Percentiles rank a stretch among this genome's conserved stretches.
phyloP scores from a whole-genome alignment of 2,329 filamentous ascomycete genomes.

The Atkinsonella hypoxylon region DNA sequence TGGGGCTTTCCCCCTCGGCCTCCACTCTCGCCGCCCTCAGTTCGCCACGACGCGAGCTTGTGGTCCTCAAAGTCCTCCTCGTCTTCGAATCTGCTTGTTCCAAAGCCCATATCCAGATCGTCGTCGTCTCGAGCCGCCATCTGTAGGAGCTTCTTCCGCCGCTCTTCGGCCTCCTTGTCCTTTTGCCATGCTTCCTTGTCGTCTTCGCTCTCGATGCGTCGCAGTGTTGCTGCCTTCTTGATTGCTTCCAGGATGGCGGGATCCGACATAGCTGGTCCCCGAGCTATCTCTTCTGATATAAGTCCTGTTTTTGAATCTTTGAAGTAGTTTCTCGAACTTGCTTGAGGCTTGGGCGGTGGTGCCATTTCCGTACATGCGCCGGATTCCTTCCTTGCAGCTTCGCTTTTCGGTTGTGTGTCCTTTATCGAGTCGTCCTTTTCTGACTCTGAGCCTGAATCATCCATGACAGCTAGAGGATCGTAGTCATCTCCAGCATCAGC shows the following conservation, averaged over 20 bases:
- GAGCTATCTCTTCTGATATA: slow-evolving; percentile 38
- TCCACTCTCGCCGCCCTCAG: slow-evolving; percentile 34
- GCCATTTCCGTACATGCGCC: slow-evolving; percentile 25
- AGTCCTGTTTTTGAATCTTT: slow-evolving; percentile 43
- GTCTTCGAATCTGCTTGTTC: slow-evolving; percentile 75
- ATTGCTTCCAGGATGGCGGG: slow-evolving; percentile 73
- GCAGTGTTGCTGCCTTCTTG: slow-evolving; percentile 65
- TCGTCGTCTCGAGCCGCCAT: slow-evolving; percentile 69
- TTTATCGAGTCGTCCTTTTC: slow-evolving; percentile 27
- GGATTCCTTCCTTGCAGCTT: slow-evolving; percentile 7
- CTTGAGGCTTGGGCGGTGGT: slow-evolving; percentile 31
- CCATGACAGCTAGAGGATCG: slow-evolving; percentile 51
- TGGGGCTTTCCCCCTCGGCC: slow-evolving; percentile 33
- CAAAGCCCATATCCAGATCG: slow-evolving; percentile 92
- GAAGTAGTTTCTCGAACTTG: slow-evolving; percentile 48
- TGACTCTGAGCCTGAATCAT: slow-evolving; percentile 30
- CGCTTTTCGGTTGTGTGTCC: background rate
- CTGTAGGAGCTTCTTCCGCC: slow-evolving; percentile 62
- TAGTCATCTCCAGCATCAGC: slow-evolving; percentile 55
- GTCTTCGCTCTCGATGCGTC: slow-evolving; percentile 30
- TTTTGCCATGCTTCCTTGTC: slow-evolving; percentile 25
- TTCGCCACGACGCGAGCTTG: slow-evolving; percentile 56
- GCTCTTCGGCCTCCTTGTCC: slow-evolving; percentile 48
- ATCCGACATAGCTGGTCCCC: slow-evolving; percentile 49
- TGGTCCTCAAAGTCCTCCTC: slow-evolving; percentile 68